Percentiles rank a stretch among this genome's conserved stretches.
Conservation (phyloP, 768 basidiomycete species). For the Asterophora lycoperdoides region DNA sequence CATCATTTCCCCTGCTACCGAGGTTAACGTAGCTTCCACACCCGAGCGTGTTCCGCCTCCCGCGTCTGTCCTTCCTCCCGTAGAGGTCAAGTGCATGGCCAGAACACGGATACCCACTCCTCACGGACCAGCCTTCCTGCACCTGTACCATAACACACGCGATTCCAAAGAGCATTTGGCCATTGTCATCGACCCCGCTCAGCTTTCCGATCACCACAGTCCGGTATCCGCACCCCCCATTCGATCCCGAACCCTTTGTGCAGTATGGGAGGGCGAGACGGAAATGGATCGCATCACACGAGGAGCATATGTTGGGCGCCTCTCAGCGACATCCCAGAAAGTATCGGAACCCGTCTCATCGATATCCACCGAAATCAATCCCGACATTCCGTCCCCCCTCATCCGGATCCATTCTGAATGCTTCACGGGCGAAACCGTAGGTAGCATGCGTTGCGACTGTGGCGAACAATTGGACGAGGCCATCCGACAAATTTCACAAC, state of each 20-base stretch:
- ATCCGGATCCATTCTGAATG: constrained; percentile 98
- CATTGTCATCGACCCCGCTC: constrained; percentile 88
- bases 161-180: constrained; percentile 96
- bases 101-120: constrained; percentile 97
- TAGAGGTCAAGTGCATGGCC: constrained; percentile 91
- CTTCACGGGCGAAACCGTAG: constrained; percentile 97
- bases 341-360: constrained; percentile 34
- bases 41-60: constrained; percentile 17
- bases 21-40: constrained; percentile 20
- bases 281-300: constrained; percentile 90
- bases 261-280: constrained; percentile 85
- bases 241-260: constrained; percentile 77
- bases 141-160: constrained; percentile 89
- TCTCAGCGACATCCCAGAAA: constrained; percentile 51
- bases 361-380: constrained; percentile 13
- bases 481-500: constrained; percentile 80
- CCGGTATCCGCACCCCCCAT: constrained; percentile 53
- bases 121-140: constrained; percentile 88
- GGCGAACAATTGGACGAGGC: constrained; percentile 98
- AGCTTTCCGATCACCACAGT: constrained; percentile 51
- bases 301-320: constrained; percentile 88
- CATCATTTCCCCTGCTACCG: constrained; percentile 21
- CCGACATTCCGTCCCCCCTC: constrained; percentile 64
- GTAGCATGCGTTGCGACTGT: constrained; percentile 98
- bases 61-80: constrained; percentile 24